Percentiles rank a stretch among this genome's conserved stretches.
These are phyloP conservation scores for Cladophialophora bantiana DNA, from an alignment of 2,329 filamentous ascomycete genomes.

Conservation along the genomic window DNA sequence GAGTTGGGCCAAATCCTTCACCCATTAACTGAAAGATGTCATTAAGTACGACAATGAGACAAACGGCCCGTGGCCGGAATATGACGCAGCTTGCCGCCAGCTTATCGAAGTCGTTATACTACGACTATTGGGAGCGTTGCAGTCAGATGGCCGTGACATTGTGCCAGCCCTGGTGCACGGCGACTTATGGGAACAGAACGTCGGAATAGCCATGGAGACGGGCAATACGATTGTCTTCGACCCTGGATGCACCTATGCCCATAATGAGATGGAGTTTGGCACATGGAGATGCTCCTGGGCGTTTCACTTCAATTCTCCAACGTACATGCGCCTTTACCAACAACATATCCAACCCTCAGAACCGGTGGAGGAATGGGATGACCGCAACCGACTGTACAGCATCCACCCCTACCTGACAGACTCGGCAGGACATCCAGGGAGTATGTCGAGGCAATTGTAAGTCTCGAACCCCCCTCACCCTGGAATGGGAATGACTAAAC, in stretches of 20 bases:
- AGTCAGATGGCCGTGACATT: conserved; percentile 15
- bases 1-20: conserved; percentile 15
- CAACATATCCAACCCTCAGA: conserved; percentile 40
- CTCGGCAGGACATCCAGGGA: conserved; percentile 40
- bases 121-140: conserved; percentile 8
- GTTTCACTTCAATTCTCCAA: conserved; percentile 31
- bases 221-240: conserved; percentile 13
- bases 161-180: conserved; percentile 11
- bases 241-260: conserved; percentile 13
- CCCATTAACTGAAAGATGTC: conserved; percentile 9
- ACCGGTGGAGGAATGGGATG: conserved; percentile 32
- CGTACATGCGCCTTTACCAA: conserved; percentile 39
- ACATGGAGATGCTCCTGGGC: conserved; percentile 41
- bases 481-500: neutral
- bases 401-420: conserved; percentile 41
- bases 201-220: conserved; percentile 9
- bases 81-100: conserved; percentile 10
- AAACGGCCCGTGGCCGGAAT: conserved; percentile 16
- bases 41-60: conserved; percentile 18
- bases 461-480: conserved; percentile 16
- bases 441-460: conserved; percentile 41
- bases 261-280: conserved; percentile 35
- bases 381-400: conserved; percentile 43
- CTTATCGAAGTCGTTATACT: conserved; percentile 16
- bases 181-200: conserved; percentile 17